Conservation (phyloP, 2,329 filamentous ascomycete genomes). For the Colletotrichum viniferum region DNA sequence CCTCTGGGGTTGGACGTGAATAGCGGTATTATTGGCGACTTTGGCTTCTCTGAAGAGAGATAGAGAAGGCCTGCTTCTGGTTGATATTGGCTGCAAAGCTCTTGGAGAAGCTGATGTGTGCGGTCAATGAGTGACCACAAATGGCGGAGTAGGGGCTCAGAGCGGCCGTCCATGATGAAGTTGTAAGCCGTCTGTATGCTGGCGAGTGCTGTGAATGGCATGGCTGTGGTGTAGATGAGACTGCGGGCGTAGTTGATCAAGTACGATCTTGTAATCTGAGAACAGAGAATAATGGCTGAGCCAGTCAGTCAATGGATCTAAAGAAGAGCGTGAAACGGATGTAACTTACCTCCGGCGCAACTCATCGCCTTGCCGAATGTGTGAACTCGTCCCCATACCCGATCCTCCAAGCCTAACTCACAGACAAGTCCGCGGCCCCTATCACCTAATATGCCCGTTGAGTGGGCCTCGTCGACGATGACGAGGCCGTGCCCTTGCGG, state of each 20-base stretch:
- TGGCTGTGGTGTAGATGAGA: slow-evolving; percentile 75
- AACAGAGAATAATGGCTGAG: slow-evolving; percentile 63
- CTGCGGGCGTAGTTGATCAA: slow-evolving; percentile 79
- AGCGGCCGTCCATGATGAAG: slow-evolving; percentile 55
- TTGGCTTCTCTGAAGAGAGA: slow-evolving; percentile 39
- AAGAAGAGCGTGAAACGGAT: not conserved
- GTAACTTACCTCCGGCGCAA: slow-evolving; percentile 69
- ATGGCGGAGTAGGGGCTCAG: slow-evolving; percentile 38
- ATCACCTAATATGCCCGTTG: slow-evolving; percentile 62
- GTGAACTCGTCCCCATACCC: slow-evolving; percentile 63
- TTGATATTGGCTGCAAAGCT: slow-evolving; percentile 30
- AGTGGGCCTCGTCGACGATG: slow-evolving; percentile 73
- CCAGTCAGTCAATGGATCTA: not conserved
- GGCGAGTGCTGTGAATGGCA: slow-evolving; percentile 65
- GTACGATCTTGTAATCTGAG: slow-evolving; percentile 62
- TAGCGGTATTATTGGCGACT: slow-evolving; percentile 69
- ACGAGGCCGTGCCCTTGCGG: slow-evolving; percentile 64
- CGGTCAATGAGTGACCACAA: slow-evolving; percentile 51
- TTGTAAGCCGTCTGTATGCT: slow-evolving; percentile 63
- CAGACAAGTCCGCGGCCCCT: slow-evolving; percentile 63
- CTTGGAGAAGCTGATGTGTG: slow-evolving; percentile 47
- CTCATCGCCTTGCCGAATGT: slow-evolving; percentile 73
- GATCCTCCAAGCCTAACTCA: slow-evolving; percentile 57
- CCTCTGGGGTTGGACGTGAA: slow-evolving; percentile 61
- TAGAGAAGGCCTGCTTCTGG: slow-evolving; percentile 33